A percentile compares a stretch with the other conserved stretches of the same genome.
These are phyloP conservation scores for Tolypocladium tundrense DNA, from an alignment of 2,329 filamentous ascomycete genomes.

Conservation along the genomic window DNA sequence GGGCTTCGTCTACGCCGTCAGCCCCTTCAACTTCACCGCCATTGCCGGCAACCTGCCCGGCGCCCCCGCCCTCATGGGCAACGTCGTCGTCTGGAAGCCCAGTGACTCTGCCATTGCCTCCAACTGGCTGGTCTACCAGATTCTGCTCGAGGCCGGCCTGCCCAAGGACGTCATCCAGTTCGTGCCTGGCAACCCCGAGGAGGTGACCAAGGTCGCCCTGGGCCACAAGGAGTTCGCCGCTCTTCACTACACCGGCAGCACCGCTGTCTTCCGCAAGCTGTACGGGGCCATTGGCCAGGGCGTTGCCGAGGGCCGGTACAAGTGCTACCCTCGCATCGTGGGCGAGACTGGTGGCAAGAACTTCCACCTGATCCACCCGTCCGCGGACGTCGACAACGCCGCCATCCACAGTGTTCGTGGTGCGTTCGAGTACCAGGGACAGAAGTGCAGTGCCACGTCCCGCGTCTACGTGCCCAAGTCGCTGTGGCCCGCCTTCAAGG, in stretches of 20 bases:
- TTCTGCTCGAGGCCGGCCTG: slow-evolving; percentile 82
- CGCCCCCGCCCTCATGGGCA: slow-evolving; percentile 79
- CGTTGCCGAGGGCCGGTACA: slow-evolving; percentile 72
- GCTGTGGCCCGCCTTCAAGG: slow-evolving; percentile 61
- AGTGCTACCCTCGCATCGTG: slow-evolving; percentile 77
- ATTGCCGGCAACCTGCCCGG: slow-evolving; percentile 81
- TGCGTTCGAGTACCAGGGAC: slow-evolving; percentile 83
- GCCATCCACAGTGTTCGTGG: slow-evolving; percentile 75
- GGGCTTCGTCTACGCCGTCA: slow-evolving; percentile 90
- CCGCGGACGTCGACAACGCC: slow-evolving; percentile 69
- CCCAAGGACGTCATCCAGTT: slow-evolving; percentile 89
- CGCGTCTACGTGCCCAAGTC: slow-evolving; percentile 70
- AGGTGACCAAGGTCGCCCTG: slow-evolving; percentile 70
- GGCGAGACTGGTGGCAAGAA: slow-evolving; percentile 92
- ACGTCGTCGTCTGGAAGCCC: slow-evolving; percentile 97
- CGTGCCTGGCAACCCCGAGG: slow-evolving; percentile 75
- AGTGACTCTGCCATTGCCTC: slow-evolving; percentile 80
- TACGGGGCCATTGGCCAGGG: slow-evolving; percentile 79
- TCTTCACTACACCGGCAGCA: slow-evolving; percentile 93
- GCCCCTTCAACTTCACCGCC: slow-evolving; percentile 95
- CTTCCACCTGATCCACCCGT: slow-evolving; percentile 74
- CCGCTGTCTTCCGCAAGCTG: slow-evolving; percentile 77
- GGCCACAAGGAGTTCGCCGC: slow-evolving; percentile 72
- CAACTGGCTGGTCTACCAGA: slow-evolving; percentile 84
- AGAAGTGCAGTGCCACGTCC: slow-evolving; percentile 83